Evolutionary conservation across 139 green algal genomes (phyloP).

Genomic region (Eudorina sp.): DNA sequence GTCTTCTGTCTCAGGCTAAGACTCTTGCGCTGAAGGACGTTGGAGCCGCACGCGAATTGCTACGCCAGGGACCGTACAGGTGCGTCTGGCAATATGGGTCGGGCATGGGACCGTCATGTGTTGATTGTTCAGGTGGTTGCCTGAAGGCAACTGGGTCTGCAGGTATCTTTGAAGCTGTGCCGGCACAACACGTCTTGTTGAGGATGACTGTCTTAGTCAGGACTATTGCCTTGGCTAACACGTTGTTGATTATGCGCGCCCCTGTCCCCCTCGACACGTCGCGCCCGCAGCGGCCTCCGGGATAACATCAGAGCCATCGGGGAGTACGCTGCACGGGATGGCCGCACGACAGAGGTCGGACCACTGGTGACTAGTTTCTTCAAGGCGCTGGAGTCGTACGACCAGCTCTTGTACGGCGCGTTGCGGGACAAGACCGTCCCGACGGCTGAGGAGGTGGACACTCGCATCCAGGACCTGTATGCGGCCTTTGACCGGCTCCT

Average conservation of each 20-base stretch:
- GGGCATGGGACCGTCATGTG: no score
- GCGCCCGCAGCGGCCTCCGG: constrained; percentile 56
- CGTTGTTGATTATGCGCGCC: no score
- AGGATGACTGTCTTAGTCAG: no score
- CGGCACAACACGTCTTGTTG: no score
- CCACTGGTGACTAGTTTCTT: constrained; percentile 62
- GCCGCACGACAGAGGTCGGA: constrained; percentile 27
- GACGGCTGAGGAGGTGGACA: constrained; percentile 37
- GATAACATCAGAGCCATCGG: constrained; percentile 69
- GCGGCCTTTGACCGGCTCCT: constrained; percentile 53
- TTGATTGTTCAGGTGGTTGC: not conserved
- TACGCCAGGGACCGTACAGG: constrained; percentile 55
- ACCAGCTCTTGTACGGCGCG: constrained; percentile 53
- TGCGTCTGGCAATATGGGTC: no score
- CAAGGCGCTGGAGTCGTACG: constrained; percentile 52
- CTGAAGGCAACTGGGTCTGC: no score
- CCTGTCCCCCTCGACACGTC: no score
- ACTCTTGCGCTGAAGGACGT: constrained; percentile 22
- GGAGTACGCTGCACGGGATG: constrained; percentile 51
- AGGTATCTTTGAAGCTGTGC: no score
- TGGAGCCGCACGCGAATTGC: constrained; percentile 47
- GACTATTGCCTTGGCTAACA: no score
- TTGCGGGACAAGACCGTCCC: constrained; percentile 30
- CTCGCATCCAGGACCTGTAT: constrained; percentile 47
- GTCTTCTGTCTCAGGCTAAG: constrained; percentile 48